Evolutionary conservation across 495 filamentous ascomycete genomes (phyloP), one percentile per base, ranked within the genome.

Genomic region (Delitschia confertaspora): DNA sequence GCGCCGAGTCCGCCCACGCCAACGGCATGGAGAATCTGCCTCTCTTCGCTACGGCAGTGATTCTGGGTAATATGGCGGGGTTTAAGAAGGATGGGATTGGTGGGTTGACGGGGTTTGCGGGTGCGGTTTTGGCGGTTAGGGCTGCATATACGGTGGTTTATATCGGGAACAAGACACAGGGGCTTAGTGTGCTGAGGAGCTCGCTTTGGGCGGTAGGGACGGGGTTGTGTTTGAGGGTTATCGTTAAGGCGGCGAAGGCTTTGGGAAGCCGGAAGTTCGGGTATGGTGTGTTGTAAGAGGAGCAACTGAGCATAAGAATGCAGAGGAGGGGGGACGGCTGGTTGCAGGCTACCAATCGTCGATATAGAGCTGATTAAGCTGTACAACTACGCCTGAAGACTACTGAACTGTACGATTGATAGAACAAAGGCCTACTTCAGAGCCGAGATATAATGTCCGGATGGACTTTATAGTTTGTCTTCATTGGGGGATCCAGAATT

Each of bases 21-120:
- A 71, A 72, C 47, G 57, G 58, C 6, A 58, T 68, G 40, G 67
- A 72, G 49, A 69, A 66, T 22, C 38, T 69, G 17, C 60, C 61
- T 16, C 47, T 69, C 13, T 66, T 70, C 32, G 56, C 56, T 3
- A 45, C 60, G 2, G 60, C 65, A 11, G 60, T 70, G 20, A 47
- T 67, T 13, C 52, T 59, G 11, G 63, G 61, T 6, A 68, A 67
- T 41, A 37, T 68, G 35, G 66, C 60, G 4, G 47, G 52, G 16
- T 20, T 69, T 14, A 47, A 58, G 38, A 49, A 45, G 36, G 39
- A 48, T 3, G 38, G 43, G 3, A 18, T 45, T 17, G 26, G 31
- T 10, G 40, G 45, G 1, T 22, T 50, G 42, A 41, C 32, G 9
- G 40, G 34, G 6, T 55, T 65, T 3, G 49, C 47, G 11, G 53